Percentiles rank a stretch among this genome's conserved stretches.
phyloP scores from a whole-genome alignment of 148 eudicot genomes.

The Persicaria tinctoria region DNA sequence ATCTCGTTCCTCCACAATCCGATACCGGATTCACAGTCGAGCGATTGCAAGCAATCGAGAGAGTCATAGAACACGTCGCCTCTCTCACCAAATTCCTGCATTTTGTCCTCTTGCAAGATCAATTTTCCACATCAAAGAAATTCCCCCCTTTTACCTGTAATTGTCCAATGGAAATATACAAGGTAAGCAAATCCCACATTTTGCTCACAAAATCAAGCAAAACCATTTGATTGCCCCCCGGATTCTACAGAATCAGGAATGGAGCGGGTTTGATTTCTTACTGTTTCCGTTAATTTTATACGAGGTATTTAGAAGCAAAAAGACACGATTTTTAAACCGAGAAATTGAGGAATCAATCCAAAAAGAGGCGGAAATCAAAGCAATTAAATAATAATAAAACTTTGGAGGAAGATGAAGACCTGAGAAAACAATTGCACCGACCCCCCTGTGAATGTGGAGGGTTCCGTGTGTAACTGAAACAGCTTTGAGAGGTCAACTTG shows the following conservation, averaged over 20 bases:
- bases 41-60: constrained; percentile 19
- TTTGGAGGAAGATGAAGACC: neutral
- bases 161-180: neutral
- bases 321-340: neutral
- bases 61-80: constrained; percentile 35
- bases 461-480: neutral
- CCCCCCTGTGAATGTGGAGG: neutral
- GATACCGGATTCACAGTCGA: constrained; percentile 30
- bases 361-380: neutral
- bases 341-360: neutral
- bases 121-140: constrained; percentile 10
- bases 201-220: neutral
- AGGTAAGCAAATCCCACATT: neutral
- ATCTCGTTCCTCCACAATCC: constrained; percentile 56
- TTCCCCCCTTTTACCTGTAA: neutral
- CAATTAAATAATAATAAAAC: neutral
- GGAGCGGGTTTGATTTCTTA: neutral
- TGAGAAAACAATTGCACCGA: constrained; percentile 3
- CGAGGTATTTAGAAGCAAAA: neutral
- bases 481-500: neutral
- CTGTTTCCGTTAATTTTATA: neutral
- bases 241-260: neutral
- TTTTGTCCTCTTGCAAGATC: neutral
- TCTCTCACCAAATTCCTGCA: neutral
- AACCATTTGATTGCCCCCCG: constrained; percentile 2